Evolutionary conservation across 2,329 filamentous ascomycete species (phyloP), one percentile per base, ranked within the genome.

Genomic region (Biscogniauxia mediterranea): DNA sequence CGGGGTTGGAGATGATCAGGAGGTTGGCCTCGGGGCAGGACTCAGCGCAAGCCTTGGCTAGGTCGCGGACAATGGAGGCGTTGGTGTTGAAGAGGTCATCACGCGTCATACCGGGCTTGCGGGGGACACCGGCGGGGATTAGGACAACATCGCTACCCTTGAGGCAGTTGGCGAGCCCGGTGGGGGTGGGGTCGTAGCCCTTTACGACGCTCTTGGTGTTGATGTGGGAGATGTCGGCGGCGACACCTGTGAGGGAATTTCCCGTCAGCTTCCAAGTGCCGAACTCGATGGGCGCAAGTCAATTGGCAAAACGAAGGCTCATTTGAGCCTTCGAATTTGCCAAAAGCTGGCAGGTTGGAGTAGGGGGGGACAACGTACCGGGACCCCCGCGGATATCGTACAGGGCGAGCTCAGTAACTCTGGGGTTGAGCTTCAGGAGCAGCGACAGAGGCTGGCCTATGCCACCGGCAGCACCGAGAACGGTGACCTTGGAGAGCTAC

Each of bases 71-170:
- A 79, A 99, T 99, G 78, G 92, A 96, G 80, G 95, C 95, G 81
- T 99, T 99, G 86, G 94, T 99, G 89, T 98, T 98, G 93, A 99
- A 99, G 68, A 99, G 90, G 79, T 99, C 94, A 82, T 99, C 95
- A 85, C 95, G 93, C 83, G 91, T 96, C 95, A 99, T 99, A 82
- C 95, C 95, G 78, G 95, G 95, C 88, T 97, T 97, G 83, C 95
- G 93, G 77, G 95, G 95, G 70, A 99, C 94, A 85, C 95, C 95
- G 75, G 95, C 95, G 75, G 95, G 95, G 80, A 99, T 98, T 76
- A 99, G 88, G 75, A 99, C 92, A 73, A 99, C 89, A 81, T 98
- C 93, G 75, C 93, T 84, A 76, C 86, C 93, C 83, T 91, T 90
- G 78, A 99, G 87, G 75, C 89, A 89, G 68, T 85, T 85, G 73